A percentile compares a stretch with the other conserved stretches of the same genome.
phyloP scores from a whole-genome alignment of 225 moss, liverwort and hornwort genomes.

The Straminergon stramineum region DNA sequence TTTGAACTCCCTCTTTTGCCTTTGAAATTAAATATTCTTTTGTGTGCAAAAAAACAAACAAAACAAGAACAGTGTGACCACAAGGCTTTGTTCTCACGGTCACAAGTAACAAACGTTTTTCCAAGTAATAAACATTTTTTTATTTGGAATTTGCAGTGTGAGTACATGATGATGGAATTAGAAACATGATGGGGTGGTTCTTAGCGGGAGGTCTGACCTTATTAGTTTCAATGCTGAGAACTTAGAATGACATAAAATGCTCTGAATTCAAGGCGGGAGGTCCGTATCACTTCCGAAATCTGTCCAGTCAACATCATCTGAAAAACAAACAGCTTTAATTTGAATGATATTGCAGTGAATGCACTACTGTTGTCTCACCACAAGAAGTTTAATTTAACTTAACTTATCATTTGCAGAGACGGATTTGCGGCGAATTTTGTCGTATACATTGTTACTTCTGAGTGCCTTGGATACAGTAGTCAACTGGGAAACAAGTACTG shows the following conservation, averaged over 20 bases:
- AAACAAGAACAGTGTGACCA: fast-evolving
- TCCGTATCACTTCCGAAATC: not conserved
- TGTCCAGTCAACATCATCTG: not conserved
- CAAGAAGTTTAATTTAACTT: not conserved
- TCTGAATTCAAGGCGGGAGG: not conserved
- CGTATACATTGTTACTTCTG: not conserved
- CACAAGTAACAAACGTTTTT: too few species aligned
- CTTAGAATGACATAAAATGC: not conserved
- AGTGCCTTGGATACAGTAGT: too few species aligned
- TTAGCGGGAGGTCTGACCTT: fast-evolving
- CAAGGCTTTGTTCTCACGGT: not conserved
- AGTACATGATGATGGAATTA: not conserved
- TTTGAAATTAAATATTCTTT: too few species aligned
- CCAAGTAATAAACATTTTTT: not conserved
- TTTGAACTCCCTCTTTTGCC: not conserved
- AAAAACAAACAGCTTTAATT: not conserved
- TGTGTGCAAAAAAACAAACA: not conserved
- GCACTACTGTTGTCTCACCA: not conserved
- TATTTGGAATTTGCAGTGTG: fast-evolving
- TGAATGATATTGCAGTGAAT: not conserved
- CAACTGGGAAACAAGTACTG: not conserved
- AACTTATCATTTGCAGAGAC: not conserved
- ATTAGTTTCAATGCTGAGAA: not conserved
- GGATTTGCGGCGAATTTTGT: not conserved
- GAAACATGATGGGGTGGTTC: not conserved